Evolutionary conservation across 345 rosid genomes (phyloP).

Genomic region (Tarenaya hassleriana): DNA sequence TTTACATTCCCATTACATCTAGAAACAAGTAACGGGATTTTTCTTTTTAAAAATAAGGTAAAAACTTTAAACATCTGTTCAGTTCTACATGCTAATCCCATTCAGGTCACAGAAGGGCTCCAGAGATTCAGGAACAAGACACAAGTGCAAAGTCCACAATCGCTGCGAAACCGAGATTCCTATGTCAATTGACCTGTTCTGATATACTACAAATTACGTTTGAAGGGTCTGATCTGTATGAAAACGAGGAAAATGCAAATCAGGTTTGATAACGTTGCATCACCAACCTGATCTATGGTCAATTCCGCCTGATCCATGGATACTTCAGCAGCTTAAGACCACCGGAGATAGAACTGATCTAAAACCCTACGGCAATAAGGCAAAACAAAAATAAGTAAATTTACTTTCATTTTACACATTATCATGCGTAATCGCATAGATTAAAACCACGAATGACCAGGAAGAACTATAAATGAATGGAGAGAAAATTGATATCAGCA

Average conservation of each 20-base stretch:
- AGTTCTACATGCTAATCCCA: no score
- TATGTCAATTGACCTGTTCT: not conserved
- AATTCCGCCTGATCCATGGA: constrained; percentile 79
- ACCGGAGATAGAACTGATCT: constrained; percentile 24
- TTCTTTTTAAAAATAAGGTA: no score
- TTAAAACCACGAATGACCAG: no score
- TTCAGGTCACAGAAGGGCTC: not conserved
- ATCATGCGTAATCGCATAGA: no score
- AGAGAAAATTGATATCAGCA: no score
- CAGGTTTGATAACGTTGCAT: constrained; percentile 13
- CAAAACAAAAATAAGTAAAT: not conserved
- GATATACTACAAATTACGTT: not conserved
- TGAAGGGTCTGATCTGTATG: not conserved
- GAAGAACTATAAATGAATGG: no score
- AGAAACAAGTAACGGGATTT: no score
- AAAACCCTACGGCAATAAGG: constrained; percentile 29
- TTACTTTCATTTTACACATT: no score
- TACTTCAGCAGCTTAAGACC: constrained; percentile 27
- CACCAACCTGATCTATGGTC: constrained; percentile 62
- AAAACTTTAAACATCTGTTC: no score
- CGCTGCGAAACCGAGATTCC: not conserved
- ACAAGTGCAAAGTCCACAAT: not conserved
- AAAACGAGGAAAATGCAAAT: not conserved
- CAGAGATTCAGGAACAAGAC: not conserved
- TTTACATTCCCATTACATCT: no score